A percentile compares a stretch with the other conserved stretches of the same genome.
Evolutionary conservation across 495 filamentous ascomycete species (phyloP).

Genomic region (Penicillium taxi): DNA sequence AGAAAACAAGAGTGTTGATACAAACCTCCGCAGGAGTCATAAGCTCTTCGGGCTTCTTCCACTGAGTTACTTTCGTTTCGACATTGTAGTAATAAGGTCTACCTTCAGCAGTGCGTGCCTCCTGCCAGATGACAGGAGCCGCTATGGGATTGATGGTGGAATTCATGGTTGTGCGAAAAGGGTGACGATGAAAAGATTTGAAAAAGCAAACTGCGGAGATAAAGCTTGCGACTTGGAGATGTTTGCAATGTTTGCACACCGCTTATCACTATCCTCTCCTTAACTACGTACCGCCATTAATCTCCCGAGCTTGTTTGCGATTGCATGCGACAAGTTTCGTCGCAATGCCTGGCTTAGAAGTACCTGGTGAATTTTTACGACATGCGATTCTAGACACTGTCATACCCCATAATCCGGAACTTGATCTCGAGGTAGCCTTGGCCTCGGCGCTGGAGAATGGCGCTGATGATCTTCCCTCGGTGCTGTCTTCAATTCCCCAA

Average conservation of each 20-base stretch:
- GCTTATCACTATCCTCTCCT: conserved; percentile 16
- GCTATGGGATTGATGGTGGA: conserved; percentile 48
- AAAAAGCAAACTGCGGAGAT: conserved; percentile 19
- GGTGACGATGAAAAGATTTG: conserved; percentile 7
- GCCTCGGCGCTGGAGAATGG: conserved; percentile 40
- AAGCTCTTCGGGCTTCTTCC: conserved; percentile 84
- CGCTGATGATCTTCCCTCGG: conserved; percentile 36
- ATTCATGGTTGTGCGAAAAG: conserved; percentile 47
- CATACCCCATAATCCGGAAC: conserved; percentile 60
- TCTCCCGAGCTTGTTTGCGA: conserved; percentile 3
- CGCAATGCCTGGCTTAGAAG: conserved; percentile 36
- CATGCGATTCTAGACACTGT: conserved; percentile 69
- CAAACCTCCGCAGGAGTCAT: conserved; percentile 82
- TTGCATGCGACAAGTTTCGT: conserved; percentile 21
- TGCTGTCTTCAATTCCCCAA: conserved; percentile 44
- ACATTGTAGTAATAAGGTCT: conserved; percentile 91
- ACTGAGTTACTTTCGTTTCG: conserved; percentile 80
- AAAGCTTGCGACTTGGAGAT: conserved; percentile 9
- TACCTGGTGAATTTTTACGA: conserved; percentile 55
- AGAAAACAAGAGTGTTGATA: conserved; percentile 3
- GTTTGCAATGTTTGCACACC: conserved; percentile 30
- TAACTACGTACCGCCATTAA: conserved; percentile 3
- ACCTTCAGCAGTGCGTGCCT: conserved; percentile 75
- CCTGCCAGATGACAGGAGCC: conserved; percentile 62
- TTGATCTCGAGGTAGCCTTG: conserved; percentile 57